A percentile compares a stretch with the other conserved stretches of the same genome.
Conservation (phyloP, 768 basidiomycete genomes). For the Agrocybe pediades region DNA sequence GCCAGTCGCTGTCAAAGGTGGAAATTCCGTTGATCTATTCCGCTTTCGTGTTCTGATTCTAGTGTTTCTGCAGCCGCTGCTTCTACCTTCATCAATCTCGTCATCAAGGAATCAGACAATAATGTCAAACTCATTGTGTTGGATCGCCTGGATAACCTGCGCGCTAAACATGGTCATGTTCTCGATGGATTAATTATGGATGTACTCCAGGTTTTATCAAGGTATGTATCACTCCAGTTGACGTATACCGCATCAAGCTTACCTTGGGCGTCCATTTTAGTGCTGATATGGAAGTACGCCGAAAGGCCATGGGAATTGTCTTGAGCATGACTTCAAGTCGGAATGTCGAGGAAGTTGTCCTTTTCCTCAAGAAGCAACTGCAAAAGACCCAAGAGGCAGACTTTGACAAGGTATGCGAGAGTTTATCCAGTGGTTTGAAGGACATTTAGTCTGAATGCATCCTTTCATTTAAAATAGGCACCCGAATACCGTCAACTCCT, state of each 20-base stretch:
- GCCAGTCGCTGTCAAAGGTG: slow-evolving; percentile 94
- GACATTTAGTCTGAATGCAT: background rate
- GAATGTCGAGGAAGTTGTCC: slow-evolving; percentile 95
- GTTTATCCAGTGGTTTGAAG: background rate
- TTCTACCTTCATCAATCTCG: slow-evolving; percentile 82
- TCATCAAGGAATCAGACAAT: slow-evolving; percentile 96
- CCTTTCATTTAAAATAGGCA: slow-evolving; percentile 50
- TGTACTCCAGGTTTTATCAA: slow-evolving; percentile 85
- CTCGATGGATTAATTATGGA: slow-evolving; percentile 95
- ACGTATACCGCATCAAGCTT: background rate
- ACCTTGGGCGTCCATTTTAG: slow-evolving; percentile 38
- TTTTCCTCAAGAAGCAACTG: slow-evolving; percentile 98
- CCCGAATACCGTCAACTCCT: slow-evolving; percentile 94
- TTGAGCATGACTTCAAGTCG: slow-evolving; percentile 91
- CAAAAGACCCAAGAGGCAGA: slow-evolving; percentile 89
- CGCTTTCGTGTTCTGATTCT: background rate
- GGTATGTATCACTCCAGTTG: slow-evolving; percentile 37
- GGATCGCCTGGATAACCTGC: slow-evolving; percentile 82
- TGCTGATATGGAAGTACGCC: slow-evolving; percentile 94
- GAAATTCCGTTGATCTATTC: slow-evolving; percentile 3
- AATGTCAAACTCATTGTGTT: slow-evolving; percentile 98
- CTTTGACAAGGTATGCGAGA: slow-evolving; percentile 76
- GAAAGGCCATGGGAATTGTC: slow-evolving; percentile 88
- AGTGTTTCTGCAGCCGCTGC: slow-evolving; percentile 68
- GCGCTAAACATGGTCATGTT: slow-evolving; percentile 84